Base-by-base conservation (phyloP, 495 filamentous ascomycete species). In the Penicillium verhagenii region DNA sequence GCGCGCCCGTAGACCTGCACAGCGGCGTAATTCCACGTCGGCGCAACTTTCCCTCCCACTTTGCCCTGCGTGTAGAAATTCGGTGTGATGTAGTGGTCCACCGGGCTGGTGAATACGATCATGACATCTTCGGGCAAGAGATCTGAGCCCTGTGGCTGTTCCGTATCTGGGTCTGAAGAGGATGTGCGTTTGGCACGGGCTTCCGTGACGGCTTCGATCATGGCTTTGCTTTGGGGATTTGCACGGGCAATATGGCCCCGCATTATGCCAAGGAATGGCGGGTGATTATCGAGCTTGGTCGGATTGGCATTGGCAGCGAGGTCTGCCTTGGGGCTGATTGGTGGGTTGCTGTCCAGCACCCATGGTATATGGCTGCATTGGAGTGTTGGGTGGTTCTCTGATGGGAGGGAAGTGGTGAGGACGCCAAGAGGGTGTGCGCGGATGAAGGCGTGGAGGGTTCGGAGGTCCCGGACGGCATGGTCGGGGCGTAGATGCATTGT, bases 1-100 rank as follows among this genome's bases (percentile, higher is more conserved):
- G 72, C 71, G 0, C 63, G 72, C 10, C 82, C 82, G 58, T 84
- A 84, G 6, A 71, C 78, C 48, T 84, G 80, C 0, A 75, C 82
- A 10, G 81, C 82, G 1, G 79, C 64, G 54, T 85, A 86, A 59
- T 84, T 80, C 83, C 83, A 86, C 5, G 83, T 86, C 1, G 81
- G 81, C 3, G 82, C 82, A 1, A 85, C 81, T 55, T 84, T 86
- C 5, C 73, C 80, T 3, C 47, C 61, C 1, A 77, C 80, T 56
- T 85, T 85, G 7, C 82, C 81, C 55, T 80, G 75, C 10, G 65
- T 72, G 65, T 84, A 86, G 66, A 83, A 84, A 39, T 83, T 79
- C 7, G 83, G 82, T 10, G 81, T 81, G 31, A 86, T 75, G 56
- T 86, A 86, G 63, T 81, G 76, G 28, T 83, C 72, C 1, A 67